phyloP scores from a whole-genome alignment of 2,329 filamentous ascomycete genomes.

The Colletotrichum chlorophyti region DNA sequence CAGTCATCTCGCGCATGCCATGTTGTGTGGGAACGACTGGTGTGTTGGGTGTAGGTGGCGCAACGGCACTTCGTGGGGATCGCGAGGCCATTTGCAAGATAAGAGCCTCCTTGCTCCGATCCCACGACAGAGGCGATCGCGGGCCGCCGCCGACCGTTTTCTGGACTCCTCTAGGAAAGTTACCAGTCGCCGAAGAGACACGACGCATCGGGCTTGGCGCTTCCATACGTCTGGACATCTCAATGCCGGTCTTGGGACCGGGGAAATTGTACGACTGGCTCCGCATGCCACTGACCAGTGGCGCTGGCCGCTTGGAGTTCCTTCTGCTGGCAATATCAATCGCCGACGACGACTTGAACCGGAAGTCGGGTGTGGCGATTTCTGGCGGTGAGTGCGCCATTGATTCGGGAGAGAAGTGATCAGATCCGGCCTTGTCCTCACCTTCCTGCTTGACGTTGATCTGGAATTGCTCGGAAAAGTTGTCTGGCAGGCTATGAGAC shows the following conservation, averaged over 20 bases:
- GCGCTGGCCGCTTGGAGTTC: constrained; percentile 55
- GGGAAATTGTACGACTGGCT: constrained; percentile 46
- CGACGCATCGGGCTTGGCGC: constrained; percentile 58
- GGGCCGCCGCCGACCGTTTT: constrained; percentile 44
- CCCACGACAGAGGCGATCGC: constrained; percentile 51
- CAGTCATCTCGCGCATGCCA: constrained; percentile 45
- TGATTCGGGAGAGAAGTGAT: constrained; percentile 39
- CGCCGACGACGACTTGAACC: constrained; percentile 55
- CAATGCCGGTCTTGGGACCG: constrained; percentile 54
- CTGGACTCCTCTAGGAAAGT: constrained; percentile 47
- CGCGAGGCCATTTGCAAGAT: constrained; percentile 46
- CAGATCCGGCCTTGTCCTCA: constrained; percentile 29
- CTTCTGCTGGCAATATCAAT: constrained; percentile 62
- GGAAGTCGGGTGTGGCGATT: constrained; percentile 38
- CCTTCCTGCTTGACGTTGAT: constrained; percentile 31
- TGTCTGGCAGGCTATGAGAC: constrained; percentile 3
- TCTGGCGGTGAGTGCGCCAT: constrained; percentile 36
- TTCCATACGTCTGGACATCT: constrained; percentile 53
- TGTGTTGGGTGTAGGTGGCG: constrained; percentile 58
- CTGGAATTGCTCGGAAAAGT: constrained; percentile 14
- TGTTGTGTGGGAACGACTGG: constrained; percentile 48
- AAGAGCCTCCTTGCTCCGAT: constrained; percentile 52
- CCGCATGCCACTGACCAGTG: constrained; percentile 54
- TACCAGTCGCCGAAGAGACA: constrained; percentile 58
- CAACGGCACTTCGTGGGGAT: constrained; percentile 51